Evolutionary conservation across 352 stramenopile species (phyloP).

Genomic region (Pseudoperonospora humuli): DNA sequence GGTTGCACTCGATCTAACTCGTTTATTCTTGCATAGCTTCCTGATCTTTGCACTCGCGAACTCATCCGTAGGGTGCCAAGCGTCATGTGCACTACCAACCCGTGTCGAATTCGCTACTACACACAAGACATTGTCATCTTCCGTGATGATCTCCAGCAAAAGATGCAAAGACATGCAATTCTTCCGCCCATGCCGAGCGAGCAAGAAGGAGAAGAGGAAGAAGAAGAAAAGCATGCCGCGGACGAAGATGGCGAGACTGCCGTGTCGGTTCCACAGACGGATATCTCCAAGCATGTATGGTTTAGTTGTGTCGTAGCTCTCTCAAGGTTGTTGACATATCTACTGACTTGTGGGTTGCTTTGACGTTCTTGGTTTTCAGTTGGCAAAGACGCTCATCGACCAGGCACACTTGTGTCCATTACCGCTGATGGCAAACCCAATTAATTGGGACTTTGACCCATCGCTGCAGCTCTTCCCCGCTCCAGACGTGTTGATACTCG

Average conservation of each 20-base stretch:
- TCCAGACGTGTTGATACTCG: constrained; percentile 84
- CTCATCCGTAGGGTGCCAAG: constrained; percentile 62
- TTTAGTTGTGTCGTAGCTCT: neutral
- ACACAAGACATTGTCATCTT: constrained; percentile 92
- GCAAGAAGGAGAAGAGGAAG: constrained; percentile 26
- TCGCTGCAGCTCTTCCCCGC: constrained; percentile 89
- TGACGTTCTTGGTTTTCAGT: constrained; percentile 17
- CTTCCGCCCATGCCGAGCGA: constrained; percentile 45
- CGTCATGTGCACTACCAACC: constrained; percentile 85
- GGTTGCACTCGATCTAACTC: neutral
- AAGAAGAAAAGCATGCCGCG: constrained; percentile 19
- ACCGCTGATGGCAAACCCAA: constrained; percentile 79
- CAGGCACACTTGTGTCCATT: constrained; percentile 91
- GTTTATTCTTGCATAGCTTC: constrained; percentile 31
- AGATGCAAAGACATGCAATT: constrained; percentile 85
- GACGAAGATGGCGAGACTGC: constrained; percentile 19
- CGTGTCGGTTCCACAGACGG: constrained; percentile 31
- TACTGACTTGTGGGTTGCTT: constrained; percentile 2
- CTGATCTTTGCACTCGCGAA: constrained; percentile 62
- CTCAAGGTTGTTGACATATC: neutral
- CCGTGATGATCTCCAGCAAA: constrained; percentile 87
- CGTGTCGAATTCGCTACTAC: constrained; percentile 90
- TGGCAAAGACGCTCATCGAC: constrained; percentile 87
- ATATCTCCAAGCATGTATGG: constrained; percentile 78
- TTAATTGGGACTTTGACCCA: constrained; percentile 92